Conservation (phyloP, 805 yeast genomes). For the Metschnikowia kofuensis region DNA sequence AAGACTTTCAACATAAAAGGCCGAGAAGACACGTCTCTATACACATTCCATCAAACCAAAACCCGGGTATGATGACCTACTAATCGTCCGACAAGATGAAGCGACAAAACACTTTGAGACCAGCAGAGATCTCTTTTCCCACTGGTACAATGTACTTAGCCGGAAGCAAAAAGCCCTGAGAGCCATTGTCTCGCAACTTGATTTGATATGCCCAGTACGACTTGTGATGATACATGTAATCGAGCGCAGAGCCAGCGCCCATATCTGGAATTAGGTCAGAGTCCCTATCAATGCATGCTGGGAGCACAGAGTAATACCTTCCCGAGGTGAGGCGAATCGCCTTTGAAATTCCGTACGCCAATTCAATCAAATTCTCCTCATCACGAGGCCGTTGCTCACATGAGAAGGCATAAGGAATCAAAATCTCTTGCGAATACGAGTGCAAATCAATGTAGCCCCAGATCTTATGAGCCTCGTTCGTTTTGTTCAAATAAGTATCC, state of each 20-base stretch:
- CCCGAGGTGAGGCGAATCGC: slow-evolving; percentile 66
- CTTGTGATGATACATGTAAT: slow-evolving; percentile 77
- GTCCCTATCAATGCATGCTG: slow-evolving; percentile 79
- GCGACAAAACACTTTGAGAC: slow-evolving; percentile 58
- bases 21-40: too few species aligned
- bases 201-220: slow-evolving; percentile 85
- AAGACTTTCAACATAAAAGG: too few species aligned
- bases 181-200: slow-evolving; percentile 77
- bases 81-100: slow-evolving; percentile 34
- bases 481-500: slow-evolving; percentile 38
- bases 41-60: too few species aligned
- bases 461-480: slow-evolving; percentile 54
- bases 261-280: slow-evolving; percentile 68
- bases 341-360: slow-evolving; percentile 77
- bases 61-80: neutral
- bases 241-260: slow-evolving; percentile 79
- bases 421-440: slow-evolving; percentile 79
- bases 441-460: slow-evolving; percentile 81
- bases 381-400: slow-evolving; percentile 75
- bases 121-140: slow-evolving; percentile 69
- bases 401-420: slow-evolving; percentile 80
- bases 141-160: slow-evolving; percentile 67
- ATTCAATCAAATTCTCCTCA: slow-evolving; percentile 73
- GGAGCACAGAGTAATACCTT: slow-evolving; percentile 61
- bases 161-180: slow-evolving; percentile 80